Base-by-base conservation (phyloP, 208 protist species). In the Tritrichomonas foetus region DNA sequence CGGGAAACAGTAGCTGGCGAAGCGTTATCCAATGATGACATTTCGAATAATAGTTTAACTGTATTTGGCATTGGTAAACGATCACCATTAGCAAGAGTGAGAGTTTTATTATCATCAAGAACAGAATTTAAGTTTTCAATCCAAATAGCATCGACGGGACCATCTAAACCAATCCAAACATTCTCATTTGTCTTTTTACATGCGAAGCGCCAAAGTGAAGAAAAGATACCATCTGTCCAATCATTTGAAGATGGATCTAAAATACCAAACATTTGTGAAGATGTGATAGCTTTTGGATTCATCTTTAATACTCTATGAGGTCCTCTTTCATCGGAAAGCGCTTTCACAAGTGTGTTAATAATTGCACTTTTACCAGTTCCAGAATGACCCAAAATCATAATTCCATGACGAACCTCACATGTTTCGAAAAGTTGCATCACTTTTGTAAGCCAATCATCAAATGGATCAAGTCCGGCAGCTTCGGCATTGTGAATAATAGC, bases 61-160 rank as follows among this genome's bases (percentile, higher is more conserved):
- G 97, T 98, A 96, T 39, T 93, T 61, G 66, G 97, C 98, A 99
- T 99, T 94, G 98, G 97, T 95, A 99, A 98, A 72, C 98, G 97
- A 94, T 99, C 98, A 93, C 98, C 98, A 95, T 99, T 99, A 36
- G 98, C 98, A 14, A 99, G 96, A n/a, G 98, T 99, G n/a, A 99
- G 96, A 94, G 98, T 96, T 95, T 99, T 99, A 97, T 99, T 99
- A 96, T 99, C 98, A 95, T 99, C 98, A 30, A 99, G 97, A 92
- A 99, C 98, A 3, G 98, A 99, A 96, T 99, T 99, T n/a, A 99
- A 95, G 96, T 99, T 99, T 96, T 99, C 98, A 96, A 99, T 99
- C 98, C 98, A 99, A 95, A 99, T 98, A 49, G 98, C 97, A 96
- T 99, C 98, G 39, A 99, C 98, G 27, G 98, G 98, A 5, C 98